phyloP scores from a whole-genome alignment of 192 early-diverging fungal species.

The Mortierella claussenii region DNA sequence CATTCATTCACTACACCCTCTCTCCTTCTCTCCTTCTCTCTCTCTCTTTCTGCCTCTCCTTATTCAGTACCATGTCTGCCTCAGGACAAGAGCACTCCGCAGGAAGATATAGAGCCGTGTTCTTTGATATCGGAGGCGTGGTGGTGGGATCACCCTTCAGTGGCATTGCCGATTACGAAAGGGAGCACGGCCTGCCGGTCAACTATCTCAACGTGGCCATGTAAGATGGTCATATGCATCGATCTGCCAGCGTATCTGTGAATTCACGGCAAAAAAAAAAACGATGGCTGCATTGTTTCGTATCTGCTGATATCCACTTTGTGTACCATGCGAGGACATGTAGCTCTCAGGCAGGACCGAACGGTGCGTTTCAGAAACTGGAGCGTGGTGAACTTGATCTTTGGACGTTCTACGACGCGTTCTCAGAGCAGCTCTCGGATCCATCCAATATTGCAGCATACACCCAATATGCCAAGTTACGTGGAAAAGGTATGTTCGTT shows the following conservation, averaged over 20 bases:
- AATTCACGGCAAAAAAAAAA: no score
- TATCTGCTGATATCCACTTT: no score
- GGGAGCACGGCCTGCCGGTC: slow-evolving; percentile 68
- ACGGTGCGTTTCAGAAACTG: slow-evolving; percentile 50
- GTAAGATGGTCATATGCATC: no score
- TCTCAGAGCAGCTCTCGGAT: slow-evolving; percentile 69
- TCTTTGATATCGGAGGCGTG: slow-evolving; percentile 91
- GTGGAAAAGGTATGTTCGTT: slow-evolving; percentile 22
- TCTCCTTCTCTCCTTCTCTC: background rate
- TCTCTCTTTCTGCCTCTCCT: background rate
- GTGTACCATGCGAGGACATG: no score
- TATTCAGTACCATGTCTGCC: background rate
- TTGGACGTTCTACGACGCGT: slow-evolving; percentile 64
- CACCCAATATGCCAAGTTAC: slow-evolving; percentile 46
- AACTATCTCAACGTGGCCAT: slow-evolving; percentile 90
- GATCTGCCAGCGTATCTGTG: no score
- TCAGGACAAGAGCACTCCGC: background rate
- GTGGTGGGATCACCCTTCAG: slow-evolving; percentile 83
- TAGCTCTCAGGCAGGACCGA: slow-evolving; percentile 26
- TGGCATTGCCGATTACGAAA: slow-evolving; percentile 78
- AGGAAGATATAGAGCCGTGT: slow-evolving; percentile 69
- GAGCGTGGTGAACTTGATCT: slow-evolving; percentile 72
- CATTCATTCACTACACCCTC: background rate
- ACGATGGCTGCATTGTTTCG: no score
- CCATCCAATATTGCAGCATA: slow-evolving; percentile 61